phyloP scores from a whole-genome alignment of 257 asterid species.

The Eucommia ulmoides region DNA sequence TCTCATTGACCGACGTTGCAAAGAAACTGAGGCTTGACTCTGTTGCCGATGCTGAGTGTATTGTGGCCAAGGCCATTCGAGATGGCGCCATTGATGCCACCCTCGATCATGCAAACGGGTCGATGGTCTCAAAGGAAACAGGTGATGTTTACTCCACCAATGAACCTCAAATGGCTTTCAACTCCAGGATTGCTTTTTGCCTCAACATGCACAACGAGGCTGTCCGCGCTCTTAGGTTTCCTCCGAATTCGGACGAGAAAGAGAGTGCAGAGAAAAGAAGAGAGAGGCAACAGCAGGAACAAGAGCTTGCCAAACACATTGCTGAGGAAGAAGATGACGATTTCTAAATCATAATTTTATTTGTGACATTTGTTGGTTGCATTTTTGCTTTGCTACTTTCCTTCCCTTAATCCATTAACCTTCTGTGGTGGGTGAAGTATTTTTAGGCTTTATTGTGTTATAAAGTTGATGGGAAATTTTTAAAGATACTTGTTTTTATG shows the following conservation, averaged over 20 bases:
- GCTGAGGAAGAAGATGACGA: slow-evolving; percentile 70
- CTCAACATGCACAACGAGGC: slow-evolving; percentile 74
- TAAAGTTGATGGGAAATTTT: background rate
- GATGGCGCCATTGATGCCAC: slow-evolving; percentile 79
- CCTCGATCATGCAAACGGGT: slow-evolving; percentile 56
- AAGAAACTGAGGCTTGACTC: slow-evolving; percentile 61
- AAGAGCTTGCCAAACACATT: slow-evolving; percentile 66
- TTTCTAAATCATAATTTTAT: slow-evolving; percentile 32
- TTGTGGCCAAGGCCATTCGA: slow-evolving; percentile 62
- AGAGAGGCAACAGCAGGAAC: slow-evolving; percentile 62
- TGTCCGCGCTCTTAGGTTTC: slow-evolving; percentile 59
- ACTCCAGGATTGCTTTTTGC: slow-evolving; percentile 65
- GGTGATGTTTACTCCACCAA: slow-evolving; percentile 72
- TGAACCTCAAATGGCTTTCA: slow-evolving; percentile 65
- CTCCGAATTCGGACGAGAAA: slow-evolving; percentile 53
- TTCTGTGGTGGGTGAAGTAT: background rate
- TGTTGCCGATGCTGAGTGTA: slow-evolving; percentile 58
- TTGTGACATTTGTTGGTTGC: too few relatives aligned
- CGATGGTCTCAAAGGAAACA: slow-evolving; percentile 62
- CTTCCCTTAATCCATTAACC: background rate
- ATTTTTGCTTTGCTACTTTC: background rate
- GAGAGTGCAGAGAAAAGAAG: slow-evolving; percentile 56
- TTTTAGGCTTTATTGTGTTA: background rate
- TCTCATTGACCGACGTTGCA: slow-evolving; percentile 53
- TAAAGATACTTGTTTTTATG: too few relatives aligned